These are phyloP conservation scores for Psilocybe tampanensis DNA, from an alignment of 768 basidiomycete species.

Conservation along the genomic window DNA sequence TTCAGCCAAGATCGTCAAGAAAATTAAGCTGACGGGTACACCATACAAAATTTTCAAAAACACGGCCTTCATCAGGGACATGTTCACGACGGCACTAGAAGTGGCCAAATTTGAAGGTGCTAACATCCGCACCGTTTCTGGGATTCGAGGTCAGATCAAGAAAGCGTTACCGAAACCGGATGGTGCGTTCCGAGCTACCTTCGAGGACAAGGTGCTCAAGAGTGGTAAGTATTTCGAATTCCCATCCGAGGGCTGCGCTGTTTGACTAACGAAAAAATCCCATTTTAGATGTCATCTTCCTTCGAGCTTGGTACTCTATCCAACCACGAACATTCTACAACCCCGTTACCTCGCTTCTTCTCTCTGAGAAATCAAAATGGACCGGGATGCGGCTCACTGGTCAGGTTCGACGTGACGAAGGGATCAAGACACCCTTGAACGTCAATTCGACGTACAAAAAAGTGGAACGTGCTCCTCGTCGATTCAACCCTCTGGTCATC, in stretches of 20 bases:
- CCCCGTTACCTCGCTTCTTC: constrained; percentile 88
- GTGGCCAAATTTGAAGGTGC: constrained; percentile 99
- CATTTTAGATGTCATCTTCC: constrained; percentile 83
- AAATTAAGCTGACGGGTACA: constrained; percentile 92
- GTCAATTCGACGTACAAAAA: constrained; percentile 89
- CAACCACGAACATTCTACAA: constrained; percentile 96
- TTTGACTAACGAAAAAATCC: not conserved
- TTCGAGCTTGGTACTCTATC: constrained; percentile 96
- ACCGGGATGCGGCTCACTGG: constrained; percentile 95
- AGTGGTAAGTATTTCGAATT: constrained; percentile 65
- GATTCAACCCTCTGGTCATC: constrained; percentile 90
- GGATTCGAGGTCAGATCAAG: constrained; percentile 96
- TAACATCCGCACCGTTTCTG: constrained; percentile 93
- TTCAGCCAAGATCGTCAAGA: constrained; percentile 96
- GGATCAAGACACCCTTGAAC: constrained; percentile 76
- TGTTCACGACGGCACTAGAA: constrained; percentile 93
- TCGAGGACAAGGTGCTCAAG: constrained; percentile 97
- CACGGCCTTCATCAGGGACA: constrained; percentile 96
- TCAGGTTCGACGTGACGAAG: constrained; percentile 85
- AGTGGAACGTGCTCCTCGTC: constrained; percentile 75
- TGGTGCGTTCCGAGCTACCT: constrained; percentile 93
- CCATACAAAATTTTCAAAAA: constrained; percentile 99
- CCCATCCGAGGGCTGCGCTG: not conserved
- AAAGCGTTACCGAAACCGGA: constrained; percentile 95
- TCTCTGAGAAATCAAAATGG: constrained; percentile 85